A percentile compares a stretch with the other conserved stretches of the same genome.
These are phyloP conservation scores for Xylaria sp. DNA, from an alignment of 2,329 filamentous ascomycete species.

Conservation along the genomic window DNA sequence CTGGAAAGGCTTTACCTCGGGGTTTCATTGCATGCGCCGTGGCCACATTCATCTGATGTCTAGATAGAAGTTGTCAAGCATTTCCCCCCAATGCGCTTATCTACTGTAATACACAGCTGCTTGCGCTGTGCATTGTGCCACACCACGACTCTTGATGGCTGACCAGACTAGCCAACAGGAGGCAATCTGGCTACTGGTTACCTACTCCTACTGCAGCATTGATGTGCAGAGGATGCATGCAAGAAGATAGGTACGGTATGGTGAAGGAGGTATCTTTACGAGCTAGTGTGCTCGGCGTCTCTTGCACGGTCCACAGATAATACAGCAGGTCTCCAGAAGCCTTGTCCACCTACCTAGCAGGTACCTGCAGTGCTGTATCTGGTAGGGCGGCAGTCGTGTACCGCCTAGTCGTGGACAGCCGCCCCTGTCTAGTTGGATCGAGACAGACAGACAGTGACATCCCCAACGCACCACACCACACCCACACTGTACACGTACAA, in stretches of 20 bases:
- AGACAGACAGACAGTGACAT: too few species aligned
- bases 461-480: slow-evolving; percentile 13
- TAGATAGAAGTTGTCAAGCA: background rate
- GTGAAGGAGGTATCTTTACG: slow-evolving; percentile 2
- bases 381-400: background rate
- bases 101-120: too few species aligned
- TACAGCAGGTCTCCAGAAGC: background rate
- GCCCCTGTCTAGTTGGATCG: too few species aligned
- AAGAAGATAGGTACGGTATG: slow-evolving; percentile 6
- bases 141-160: background rate
- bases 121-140: slow-evolving; percentile 12
- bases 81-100: background rate
- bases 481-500: slow-evolving; percentile 35
- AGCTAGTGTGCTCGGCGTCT: slow-evolving; percentile 22
- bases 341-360: background rate
- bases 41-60: background rate
- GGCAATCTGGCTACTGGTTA: background rate
- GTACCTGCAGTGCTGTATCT: background rate
- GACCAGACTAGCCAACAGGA: slow-evolving; percentile 12
- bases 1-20: slow-evolving; percentile 24
- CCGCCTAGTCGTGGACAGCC: too few species aligned
- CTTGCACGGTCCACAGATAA: slow-evolving; percentile 28
- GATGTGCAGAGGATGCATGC: slow-evolving; percentile 23
- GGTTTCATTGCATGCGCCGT: slow-evolving; percentile 10
- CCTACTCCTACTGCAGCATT: slow-evolving; percentile 9